A percentile compares a stretch with the other conserved stretches of the same genome.
Evolutionary conservation across 768 basidiomycete genomes (phyloP).

Genomic region (Tremella fuciformis): DNA sequence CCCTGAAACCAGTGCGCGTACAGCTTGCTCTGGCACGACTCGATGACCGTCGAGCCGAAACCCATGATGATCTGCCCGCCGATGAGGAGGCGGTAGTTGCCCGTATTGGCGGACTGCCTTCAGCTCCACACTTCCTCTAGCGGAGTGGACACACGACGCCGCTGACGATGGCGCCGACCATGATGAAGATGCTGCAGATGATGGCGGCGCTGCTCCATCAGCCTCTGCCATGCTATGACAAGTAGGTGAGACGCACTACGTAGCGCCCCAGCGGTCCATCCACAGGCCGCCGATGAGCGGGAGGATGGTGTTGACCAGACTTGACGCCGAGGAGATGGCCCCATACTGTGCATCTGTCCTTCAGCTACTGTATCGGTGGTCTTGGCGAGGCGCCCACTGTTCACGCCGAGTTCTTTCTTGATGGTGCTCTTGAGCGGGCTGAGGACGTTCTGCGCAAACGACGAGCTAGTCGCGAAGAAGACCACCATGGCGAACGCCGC

Average conservation of each 20-base stretch:
- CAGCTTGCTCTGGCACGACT: slow-evolving; percentile 43
- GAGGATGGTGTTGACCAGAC: slow-evolving; percentile 47
- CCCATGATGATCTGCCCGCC: slow-evolving; percentile 47
- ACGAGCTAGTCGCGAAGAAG: slow-evolving; percentile 37
- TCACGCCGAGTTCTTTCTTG: slow-evolving; percentile 30
- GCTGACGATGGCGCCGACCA: slow-evolving; percentile 39
- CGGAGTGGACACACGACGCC: slow-evolving; percentile 23
- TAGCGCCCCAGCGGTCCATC: slow-evolving; percentile 50
- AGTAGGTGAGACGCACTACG: slow-evolving; percentile 12
- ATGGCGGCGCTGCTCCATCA: slow-evolving; percentile 27
- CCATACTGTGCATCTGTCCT: slow-evolving; percentile 44
- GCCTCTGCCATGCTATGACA: too few species aligned
- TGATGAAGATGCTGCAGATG: slow-evolving; percentile 36
- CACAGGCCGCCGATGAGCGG: slow-evolving; percentile 49
- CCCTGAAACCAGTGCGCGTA: slow-evolving; percentile 49
- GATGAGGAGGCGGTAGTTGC: slow-evolving; percentile 30
- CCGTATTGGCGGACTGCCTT: slow-evolving; percentile 26
- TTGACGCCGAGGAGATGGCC: slow-evolving; percentile 41
- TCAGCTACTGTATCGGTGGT: background rate
- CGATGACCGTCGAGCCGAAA: slow-evolving; percentile 49
- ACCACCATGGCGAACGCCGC: slow-evolving; percentile 39
- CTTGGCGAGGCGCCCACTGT: slow-evolving; percentile 23
- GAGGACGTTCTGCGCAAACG: slow-evolving; percentile 22
- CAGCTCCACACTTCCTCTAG: background rate
- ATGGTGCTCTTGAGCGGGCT: slow-evolving; percentile 38